Evolutionary conservation across 73 alveolate genomes (phyloP), one percentile per base, ranked within the genome.

Genomic region (Breviolum minutum): DNA sequence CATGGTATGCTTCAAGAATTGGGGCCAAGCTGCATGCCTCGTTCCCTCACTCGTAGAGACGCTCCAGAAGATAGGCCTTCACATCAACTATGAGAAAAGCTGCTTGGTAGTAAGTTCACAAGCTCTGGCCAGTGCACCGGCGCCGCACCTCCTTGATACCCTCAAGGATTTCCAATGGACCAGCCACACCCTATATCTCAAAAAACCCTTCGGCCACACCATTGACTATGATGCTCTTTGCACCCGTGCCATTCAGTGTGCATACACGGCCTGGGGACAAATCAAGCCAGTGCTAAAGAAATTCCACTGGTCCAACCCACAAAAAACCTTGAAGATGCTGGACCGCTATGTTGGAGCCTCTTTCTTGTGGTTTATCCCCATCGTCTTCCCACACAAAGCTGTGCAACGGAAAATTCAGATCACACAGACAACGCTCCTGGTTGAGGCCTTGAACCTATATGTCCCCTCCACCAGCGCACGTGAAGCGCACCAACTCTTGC

Each of bases 221-320:
- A 11, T 77, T 0, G 87, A 63, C 0, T 63, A 77, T 63, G 87
- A 77, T 22, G 11, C 87, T 27, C 29, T 13, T 5, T 6, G n/a
- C 63, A 61, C 7, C 7, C 7, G 87, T 30, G 63, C 63, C 63
- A 16, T 77, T 9, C 62, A 13, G 63, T 64, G n/a, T 22, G 30
- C 30, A 11, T 63, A 77, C 24, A 61, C 7, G 19, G 87, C 87
- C 8, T 77, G 87, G 87, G 87, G 87, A 27, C 87, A 63, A 24
- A 24, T 77, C 29, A 77, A 77, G 64, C 87, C 87, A 2, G 11
- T 77, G 24, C 64, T 77, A 61, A 77, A 77, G 29, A 77, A 77
- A 77, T 77, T 61, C 87, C 87, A 77, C 11, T 77, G 87, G 87
- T 77, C 87, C 2, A 61, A 29, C 63, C 87, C 87, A 9, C 29